Conservation (phyloP, 768 basidiomycete genomes). For the Boletus edulis region DNA sequence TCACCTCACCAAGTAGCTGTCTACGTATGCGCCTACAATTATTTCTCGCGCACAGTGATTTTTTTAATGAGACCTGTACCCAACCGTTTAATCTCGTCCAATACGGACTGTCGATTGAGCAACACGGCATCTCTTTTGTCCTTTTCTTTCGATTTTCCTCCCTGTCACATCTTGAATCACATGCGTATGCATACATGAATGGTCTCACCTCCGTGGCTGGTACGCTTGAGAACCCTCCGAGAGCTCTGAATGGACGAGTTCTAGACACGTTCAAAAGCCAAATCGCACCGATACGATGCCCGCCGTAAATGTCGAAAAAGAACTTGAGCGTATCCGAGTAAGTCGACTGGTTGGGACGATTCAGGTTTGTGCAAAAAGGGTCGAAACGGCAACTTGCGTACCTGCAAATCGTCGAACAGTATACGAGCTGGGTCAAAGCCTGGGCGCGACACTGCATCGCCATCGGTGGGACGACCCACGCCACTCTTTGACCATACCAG, state of each 20-base stretch:
- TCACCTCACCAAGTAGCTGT: background rate
- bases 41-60: conserved; percentile 29
- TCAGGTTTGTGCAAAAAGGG: background rate
- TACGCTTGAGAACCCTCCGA: conserved; percentile 77
- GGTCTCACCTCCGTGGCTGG: conserved; percentile 43
- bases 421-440: conserved; percentile 79
- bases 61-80: conserved; percentile 66
- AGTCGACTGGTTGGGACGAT: conserved; percentile 43
- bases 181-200: background rate
- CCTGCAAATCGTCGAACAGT: conserved; percentile 72
- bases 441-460: conserved; percentile 40
- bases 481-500: conserved; percentile 43
- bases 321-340: conserved; percentile 78
- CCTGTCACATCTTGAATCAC: conserved; percentile 15
- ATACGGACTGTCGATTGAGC: conserved; percentile 63
- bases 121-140: conserved; percentile 55
- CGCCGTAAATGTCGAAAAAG: conserved; percentile 84
- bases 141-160: conserved; percentile 37
- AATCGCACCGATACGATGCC: conserved; percentile 72
- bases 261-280: conserved; percentile 74
- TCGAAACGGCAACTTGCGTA: conserved; percentile 30
- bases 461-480: conserved; percentile 28
- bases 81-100: conserved; percentile 77
- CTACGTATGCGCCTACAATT: background rate
- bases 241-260: conserved; percentile 70